Conservation (phyloP, 108 stramenopile genomes). For the Nitzschia sp. region DNA sequence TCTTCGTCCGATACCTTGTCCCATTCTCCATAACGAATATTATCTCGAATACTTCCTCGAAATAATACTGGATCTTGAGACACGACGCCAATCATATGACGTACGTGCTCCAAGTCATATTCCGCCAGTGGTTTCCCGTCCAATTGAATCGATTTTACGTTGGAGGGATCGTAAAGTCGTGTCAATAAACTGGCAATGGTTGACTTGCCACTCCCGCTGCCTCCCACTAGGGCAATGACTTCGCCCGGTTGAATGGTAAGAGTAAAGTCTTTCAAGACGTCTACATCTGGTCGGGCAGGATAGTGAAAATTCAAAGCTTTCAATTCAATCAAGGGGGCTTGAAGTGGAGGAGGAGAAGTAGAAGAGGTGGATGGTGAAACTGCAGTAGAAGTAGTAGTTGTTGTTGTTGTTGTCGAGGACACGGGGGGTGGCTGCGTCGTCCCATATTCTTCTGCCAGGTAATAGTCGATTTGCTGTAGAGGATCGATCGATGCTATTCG, state of each 20-base stretch:
- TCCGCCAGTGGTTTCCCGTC: conserved; percentile 69
- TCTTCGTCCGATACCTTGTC: conserved; percentile 66
- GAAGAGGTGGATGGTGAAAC: background rate
- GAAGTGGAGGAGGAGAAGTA: background rate
- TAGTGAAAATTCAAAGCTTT: conserved; percentile 80
- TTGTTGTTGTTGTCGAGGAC: background rate
- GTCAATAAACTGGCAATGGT: conserved; percentile 80
- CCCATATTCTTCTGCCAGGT: background rate
- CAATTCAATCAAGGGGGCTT: conserved; percentile 53
- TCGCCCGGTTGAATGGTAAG: conserved; percentile 75
- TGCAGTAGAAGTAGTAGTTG: background rate
- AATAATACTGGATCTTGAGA: conserved; percentile 94
- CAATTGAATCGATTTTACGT: conserved; percentile 47
- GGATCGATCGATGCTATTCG: background rate
- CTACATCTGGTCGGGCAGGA: conserved; percentile 79
- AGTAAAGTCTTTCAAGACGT: conserved; percentile 59
- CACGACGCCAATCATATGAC: conserved; percentile 82
- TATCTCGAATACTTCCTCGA: conserved; percentile 82
- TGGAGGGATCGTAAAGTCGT: conserved; percentile 75
- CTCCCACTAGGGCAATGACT: conserved; percentile 87
- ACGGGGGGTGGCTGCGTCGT: background rate
- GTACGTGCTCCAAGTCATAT: conserved; percentile 60
- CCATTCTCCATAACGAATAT: conserved; percentile 82
- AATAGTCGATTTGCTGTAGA: background rate
- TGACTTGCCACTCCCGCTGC: conserved; percentile 79